Evolutionary conservation across 768 basidiomycete species (phyloP).

Genomic region (Inosperma sp.): DNA sequence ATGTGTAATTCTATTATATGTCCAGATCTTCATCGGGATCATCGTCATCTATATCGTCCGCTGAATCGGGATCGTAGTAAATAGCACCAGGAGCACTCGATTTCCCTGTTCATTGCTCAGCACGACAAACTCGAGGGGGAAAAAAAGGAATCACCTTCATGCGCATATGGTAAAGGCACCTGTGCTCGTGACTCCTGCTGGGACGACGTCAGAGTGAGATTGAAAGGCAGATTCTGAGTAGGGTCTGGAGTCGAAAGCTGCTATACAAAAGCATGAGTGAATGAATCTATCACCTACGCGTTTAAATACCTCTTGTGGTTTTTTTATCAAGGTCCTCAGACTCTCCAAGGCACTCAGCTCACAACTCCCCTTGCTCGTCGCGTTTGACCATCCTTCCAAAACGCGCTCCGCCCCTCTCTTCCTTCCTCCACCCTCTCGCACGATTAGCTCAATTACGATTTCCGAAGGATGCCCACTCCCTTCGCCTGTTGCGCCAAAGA

Average conservation of each 20-base stretch:
- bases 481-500: conserved; percentile 53
- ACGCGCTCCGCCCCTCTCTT: conserved; percentile 54
- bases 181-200: conserved; percentile 76
- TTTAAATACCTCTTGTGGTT: conserved; percentile 32
- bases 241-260: conserved; percentile 44
- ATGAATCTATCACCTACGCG: background rate
- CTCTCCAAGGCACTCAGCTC: conserved; percentile 47
- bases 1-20: conserved; percentile 44
- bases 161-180: conserved; percentile 87
- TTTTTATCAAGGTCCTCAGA: conserved; percentile 46
- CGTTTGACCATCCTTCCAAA: conserved; percentile 58
- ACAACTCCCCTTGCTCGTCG: conserved; percentile 32
- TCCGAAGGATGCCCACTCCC: conserved; percentile 45
- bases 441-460: conserved; percentile 58
- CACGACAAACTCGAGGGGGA: no score
- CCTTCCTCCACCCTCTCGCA: conserved; percentile 44
- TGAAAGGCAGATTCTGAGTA: conserved; percentile 76
- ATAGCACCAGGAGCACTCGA: conserved; percentile 44
- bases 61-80: conserved; percentile 88
- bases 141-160: conserved; percentile 81
- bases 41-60: conserved; percentile 92
- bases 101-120: conserved; percentile 38
- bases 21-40: conserved; percentile 95
- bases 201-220: conserved; percentile 74
- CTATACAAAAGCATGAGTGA: background rate